Evolutionary conservation across 169 alveolate species (phyloP).

Genomic region (Cyclospora cayetanensis): DNA sequence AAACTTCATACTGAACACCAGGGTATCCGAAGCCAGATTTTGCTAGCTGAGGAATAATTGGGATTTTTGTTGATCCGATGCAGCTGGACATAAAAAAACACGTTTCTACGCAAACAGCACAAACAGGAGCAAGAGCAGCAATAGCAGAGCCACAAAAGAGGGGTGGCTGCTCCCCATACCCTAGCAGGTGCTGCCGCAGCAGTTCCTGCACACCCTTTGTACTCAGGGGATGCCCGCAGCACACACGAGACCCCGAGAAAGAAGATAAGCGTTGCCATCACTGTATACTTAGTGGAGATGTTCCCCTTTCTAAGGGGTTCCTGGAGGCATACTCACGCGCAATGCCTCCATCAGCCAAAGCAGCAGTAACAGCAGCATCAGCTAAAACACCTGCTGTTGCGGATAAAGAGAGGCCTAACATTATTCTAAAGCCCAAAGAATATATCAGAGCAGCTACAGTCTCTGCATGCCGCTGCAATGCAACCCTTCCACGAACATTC

Average conservation of each 20-base stretch:
- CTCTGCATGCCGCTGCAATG: slow-evolving; percentile 6
- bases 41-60: no score
- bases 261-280: no score
- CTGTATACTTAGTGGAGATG: no score
- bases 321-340: no score
- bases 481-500: not conserved
- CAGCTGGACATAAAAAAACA: slow-evolving; percentile 19
- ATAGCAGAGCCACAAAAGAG: not conserved
- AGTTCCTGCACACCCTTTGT: no score
- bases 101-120: not conserved
- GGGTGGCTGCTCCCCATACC: not conserved
- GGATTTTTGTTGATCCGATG: no score
- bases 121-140: slow-evolving; percentile 5
- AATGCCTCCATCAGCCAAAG: not conserved
- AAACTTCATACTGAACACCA: no score
- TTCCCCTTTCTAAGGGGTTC: no score
- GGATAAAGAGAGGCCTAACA: not conserved
- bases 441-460: slow-evolving; percentile 19
- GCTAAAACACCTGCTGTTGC: not conserved
- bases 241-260: no score
- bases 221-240: no score
- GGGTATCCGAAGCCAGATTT: no score
- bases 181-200: slow-evolving; percentile 5
- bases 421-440: not conserved
- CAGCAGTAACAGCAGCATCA: slow-evolving; percentile 5